phyloP scores from a whole-genome alignment of 176 grass and related monocot genomes.

The Oryza rufipogon region DNA sequence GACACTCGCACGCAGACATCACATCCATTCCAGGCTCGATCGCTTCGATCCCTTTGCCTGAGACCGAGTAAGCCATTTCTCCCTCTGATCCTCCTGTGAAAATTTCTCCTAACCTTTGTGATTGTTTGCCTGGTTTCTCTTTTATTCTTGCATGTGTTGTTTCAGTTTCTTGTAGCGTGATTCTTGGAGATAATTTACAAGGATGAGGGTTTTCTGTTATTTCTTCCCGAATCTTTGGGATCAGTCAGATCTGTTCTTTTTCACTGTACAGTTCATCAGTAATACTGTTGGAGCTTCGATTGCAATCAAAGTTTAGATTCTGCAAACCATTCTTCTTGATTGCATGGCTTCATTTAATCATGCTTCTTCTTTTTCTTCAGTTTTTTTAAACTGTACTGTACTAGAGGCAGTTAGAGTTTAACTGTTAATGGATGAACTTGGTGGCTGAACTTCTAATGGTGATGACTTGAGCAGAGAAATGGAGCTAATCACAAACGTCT shows the following conservation, averaged over 20 bases:
- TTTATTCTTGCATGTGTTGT: not conserved
- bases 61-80: conserved; percentile 26
- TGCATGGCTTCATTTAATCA: not conserved
- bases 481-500: conserved; percentile 86
- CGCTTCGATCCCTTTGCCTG: not conserved
- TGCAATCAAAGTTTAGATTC: not conserved
- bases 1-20: conserved; percentile 7
- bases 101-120: not conserved
- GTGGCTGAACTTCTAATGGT: not conserved
- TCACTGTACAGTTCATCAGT: not conserved
- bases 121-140: not conserved
- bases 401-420: not conserved
- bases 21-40: not conserved
- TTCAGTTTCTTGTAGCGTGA: not conserved
- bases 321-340: not conserved
- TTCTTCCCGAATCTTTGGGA: not conserved
- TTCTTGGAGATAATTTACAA: not conserved
- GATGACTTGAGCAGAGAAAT: conserved; percentile 39
- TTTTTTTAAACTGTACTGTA: not conserved
- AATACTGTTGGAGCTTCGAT: not conserved
- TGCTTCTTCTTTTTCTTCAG: conserved; percentile 6
- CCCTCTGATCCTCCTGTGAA: not conserved
- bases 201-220: not conserved
- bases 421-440: not conserved
- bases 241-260: not conserved